Evolutionary conservation across 345 rosid species (phyloP).

Genomic region (Rhodamnia rubescens): DNA sequence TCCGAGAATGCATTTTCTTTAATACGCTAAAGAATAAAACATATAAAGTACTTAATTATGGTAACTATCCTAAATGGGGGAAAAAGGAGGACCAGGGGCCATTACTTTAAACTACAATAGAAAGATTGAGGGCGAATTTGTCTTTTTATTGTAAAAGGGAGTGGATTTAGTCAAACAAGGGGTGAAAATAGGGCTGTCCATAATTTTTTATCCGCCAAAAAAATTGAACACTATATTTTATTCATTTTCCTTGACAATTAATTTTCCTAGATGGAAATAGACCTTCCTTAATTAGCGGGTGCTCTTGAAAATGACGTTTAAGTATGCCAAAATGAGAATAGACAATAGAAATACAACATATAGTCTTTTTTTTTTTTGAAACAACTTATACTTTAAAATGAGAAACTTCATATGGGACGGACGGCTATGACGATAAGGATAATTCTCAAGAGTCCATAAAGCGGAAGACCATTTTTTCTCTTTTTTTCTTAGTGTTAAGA

Average conservation of each 20-base stretch:
- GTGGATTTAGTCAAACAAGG: too few species aligned
- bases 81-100: too few species aligned
- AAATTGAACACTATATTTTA: background rate
- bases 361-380: too few species aligned
- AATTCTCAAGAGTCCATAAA: background rate
- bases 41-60: too few species aligned
- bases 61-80: too few species aligned
- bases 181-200: too few species aligned
- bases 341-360: background rate
- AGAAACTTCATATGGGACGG: background rate
- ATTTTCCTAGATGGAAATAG: background rate
- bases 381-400: background rate
- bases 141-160: too few species aligned
- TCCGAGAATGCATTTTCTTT: too few species aligned
- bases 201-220: background rate
- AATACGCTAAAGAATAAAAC: too few species aligned
- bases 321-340: background rate
- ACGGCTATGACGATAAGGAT: background rate
- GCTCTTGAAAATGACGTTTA: background rate
- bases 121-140: too few species aligned
- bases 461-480: background rate
- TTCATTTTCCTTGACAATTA: background rate
- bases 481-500: background rate
- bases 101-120: too few species aligned
- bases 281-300: background rate